Percentiles rank a stretch among this genome's conserved stretches.
phyloP scores from a whole-genome alignment of 2,329 filamentous ascomycete species.

The Neonectria hederae region DNA sequence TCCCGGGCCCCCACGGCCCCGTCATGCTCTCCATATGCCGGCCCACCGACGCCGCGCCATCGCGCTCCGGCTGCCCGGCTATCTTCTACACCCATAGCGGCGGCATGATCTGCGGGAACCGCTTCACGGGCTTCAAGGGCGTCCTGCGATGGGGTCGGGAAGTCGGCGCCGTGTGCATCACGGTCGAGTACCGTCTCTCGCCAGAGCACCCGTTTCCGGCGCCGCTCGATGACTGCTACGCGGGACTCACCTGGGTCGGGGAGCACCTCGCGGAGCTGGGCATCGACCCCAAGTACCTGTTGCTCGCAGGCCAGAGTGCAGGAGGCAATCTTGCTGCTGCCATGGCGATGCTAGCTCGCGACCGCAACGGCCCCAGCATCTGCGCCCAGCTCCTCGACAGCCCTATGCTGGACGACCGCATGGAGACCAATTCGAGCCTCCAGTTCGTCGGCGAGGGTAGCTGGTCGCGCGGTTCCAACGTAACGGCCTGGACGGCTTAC shows the following conservation, averaged over 20 bases:
- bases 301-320: slow-evolving; percentile 54
- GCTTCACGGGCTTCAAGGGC: slow-evolving; percentile 35
- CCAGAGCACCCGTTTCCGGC: slow-evolving; percentile 38
- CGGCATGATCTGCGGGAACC: slow-evolving; percentile 36
- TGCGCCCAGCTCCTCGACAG: slow-evolving; percentile 54
- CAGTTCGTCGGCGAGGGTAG: slow-evolving; percentile 46
- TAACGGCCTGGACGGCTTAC: slow-evolving; percentile 53
- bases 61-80: slow-evolving; percentile 21
- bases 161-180: slow-evolving; percentile 34
- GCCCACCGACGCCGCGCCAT: slow-evolving; percentile 7
- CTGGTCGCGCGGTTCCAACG: slow-evolving; percentile 51
- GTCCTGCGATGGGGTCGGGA: slow-evolving; percentile 30
- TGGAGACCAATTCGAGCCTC: slow-evolving; percentile 43
- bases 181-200: slow-evolving; percentile 41
- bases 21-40: slow-evolving; percentile 36
- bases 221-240: slow-evolving; percentile 40
- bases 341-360: slow-evolving; percentile 50
- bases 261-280: slow-evolving; percentile 50
- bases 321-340: slow-evolving; percentile 54
- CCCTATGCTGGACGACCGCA: slow-evolving; percentile 59
- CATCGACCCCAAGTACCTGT: slow-evolving; percentile 52
- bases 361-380: slow-evolving; percentile 45
- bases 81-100: slow-evolving; percentile 39
- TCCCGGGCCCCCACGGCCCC: slow-evolving; percentile 29
- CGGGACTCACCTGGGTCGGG: slow-evolving; percentile 48